phyloP scores from a whole-genome alignment of 805 yeast genomes.

The Candida maesae region DNA sequence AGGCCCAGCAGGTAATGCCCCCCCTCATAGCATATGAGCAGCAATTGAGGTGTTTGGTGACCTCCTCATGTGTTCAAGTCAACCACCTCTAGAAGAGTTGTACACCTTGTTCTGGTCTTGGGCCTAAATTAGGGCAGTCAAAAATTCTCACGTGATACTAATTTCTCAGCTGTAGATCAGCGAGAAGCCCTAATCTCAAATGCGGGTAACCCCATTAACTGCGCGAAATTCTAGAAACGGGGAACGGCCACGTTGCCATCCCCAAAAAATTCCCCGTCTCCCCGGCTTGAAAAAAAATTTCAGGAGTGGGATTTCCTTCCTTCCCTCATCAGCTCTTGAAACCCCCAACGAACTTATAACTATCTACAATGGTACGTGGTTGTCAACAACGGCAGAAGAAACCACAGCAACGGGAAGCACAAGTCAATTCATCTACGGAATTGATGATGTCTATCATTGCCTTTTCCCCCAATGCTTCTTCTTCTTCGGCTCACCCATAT shows the following conservation, averaged over 20 bases:
- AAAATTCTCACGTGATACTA: too few relatives aligned
- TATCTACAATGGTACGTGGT: conserved; percentile 29
- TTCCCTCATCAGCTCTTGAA: not conserved
- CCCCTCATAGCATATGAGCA: too few relatives aligned
- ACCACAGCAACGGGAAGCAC: conserved; percentile 19
- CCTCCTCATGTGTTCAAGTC: too few relatives aligned
- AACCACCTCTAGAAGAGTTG: too few relatives aligned
- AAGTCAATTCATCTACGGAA: not conserved
- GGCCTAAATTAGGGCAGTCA: not conserved
- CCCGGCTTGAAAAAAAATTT: conserved; percentile 17
- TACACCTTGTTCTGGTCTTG: too few relatives aligned
- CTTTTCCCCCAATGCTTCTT: too few relatives aligned
- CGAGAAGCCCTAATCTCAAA: conserved; percentile 1
- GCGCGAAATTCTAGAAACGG: not conserved
- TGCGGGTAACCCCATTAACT: conserved; percentile 1
- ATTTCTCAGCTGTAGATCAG: too few relatives aligned
- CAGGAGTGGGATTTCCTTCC: conserved; percentile 4
- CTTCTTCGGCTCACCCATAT: not conserved
- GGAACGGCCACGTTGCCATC: not conserved
- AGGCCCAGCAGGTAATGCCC: too few relatives aligned
- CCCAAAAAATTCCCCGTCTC: not conserved
- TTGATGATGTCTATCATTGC: too few relatives aligned
- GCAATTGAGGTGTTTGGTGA: too few relatives aligned
- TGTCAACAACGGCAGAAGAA: not conserved
- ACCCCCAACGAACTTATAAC: conserved; percentile 1